Conservation (phyloP, 306 rosid species). For the Albizia julibrissin region DNA sequence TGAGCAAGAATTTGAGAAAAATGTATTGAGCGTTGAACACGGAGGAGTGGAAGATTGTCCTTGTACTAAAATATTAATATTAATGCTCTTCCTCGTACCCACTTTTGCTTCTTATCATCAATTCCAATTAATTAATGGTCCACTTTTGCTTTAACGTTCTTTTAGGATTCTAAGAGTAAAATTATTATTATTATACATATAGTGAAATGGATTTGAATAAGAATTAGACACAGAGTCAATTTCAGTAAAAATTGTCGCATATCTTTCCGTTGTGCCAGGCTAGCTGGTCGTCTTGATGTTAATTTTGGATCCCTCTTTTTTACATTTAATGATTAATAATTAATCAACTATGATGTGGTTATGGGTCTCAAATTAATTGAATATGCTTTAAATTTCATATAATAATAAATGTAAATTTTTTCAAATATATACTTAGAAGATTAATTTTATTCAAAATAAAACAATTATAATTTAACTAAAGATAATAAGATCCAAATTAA, state of each 20-base stretch:
- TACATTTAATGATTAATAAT: no score
- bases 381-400: no score
- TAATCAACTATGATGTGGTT: neutral
- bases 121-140: neutral
- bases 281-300: neutral
- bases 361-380: no score
- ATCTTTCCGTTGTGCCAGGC: neutral
- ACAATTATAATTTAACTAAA: no score
- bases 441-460: no score
- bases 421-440: no score
- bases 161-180: neutral
- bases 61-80: neutral
- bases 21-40: slow-evolving; percentile 36
- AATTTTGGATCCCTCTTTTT: neutral
- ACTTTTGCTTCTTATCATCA: neutral
- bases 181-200: neutral
- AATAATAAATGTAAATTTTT: no score
- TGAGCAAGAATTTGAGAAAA: neutral
- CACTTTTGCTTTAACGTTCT: neutral
- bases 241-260: neutral
- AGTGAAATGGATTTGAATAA: neutral
- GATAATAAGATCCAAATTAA: no score
- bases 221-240: neutral
- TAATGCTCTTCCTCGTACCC: slow-evolving; percentile 6
- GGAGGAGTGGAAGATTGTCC: slow-evolving; percentile 38